phyloP scores from a whole-genome alignment of 495 filamentous ascomycete genomes.

The Aspergillus panamensis region DNA sequence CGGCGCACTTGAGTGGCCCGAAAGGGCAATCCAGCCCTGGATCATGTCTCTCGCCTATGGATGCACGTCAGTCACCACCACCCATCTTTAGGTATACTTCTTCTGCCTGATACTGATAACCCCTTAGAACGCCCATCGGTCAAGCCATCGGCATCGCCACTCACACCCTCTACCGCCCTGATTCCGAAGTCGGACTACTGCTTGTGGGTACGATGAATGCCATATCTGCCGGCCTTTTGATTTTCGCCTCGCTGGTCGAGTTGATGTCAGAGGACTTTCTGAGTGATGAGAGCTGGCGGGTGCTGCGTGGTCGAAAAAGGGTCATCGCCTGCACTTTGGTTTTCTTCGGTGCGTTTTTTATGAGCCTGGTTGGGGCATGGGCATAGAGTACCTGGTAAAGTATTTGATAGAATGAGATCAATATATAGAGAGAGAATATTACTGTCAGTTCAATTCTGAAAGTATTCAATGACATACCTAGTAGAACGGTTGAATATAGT shows the following conservation, averaged over 20 bases:
- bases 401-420: too few species aligned
- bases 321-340: constrained; percentile 68
- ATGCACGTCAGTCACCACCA: constrained; percentile 28
- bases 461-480: too few species aligned
- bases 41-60: constrained; percentile 74
- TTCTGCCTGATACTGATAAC: constrained; percentile 17
- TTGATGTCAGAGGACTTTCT: constrained; percentile 62
- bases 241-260: constrained; percentile 61
- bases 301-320: constrained; percentile 60
- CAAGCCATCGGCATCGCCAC: constrained; percentile 73
- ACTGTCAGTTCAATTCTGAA: too few species aligned
- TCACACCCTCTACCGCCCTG: constrained; percentile 58
- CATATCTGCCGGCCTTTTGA: constrained; percentile 59
- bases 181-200: constrained; percentile 60
- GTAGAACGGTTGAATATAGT: too few species aligned
- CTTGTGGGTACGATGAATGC: constrained; percentile 69
- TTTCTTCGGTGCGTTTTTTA: constrained; percentile 65
- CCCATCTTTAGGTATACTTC: neutral
- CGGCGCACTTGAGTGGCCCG: constrained; percentile 49
- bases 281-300: constrained; percentile 54
- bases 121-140: constrained; percentile 69
- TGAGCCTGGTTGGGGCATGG: constrained; percentile 83
- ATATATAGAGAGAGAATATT: too few species aligned
- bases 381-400: constrained; percentile 55
- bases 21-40: constrained; percentile 54